Conservation (phyloP, 1,139 yeast genomes). For the Yamadazyma taylorii region DNA sequence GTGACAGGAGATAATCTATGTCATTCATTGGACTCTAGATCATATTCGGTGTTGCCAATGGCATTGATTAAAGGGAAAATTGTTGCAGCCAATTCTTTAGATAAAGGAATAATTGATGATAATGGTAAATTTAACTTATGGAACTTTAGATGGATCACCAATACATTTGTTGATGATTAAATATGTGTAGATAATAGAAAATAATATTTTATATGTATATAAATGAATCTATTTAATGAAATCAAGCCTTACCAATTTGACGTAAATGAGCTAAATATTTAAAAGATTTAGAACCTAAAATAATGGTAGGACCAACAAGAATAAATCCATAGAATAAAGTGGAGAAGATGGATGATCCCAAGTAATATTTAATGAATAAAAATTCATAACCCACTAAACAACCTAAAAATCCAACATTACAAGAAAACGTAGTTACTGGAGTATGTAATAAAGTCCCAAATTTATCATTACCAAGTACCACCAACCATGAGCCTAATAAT, state of each 20-base stretch:
- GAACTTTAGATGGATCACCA: slow-evolving; percentile 56
- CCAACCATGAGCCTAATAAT: slow-evolving; percentile 50
- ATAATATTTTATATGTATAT: neutral
- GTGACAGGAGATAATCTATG: slow-evolving; percentile 91
- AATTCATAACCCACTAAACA: slow-evolving; percentile 61
- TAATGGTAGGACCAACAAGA: slow-evolving; percentile 56
- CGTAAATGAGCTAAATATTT: slow-evolving; percentile 35
- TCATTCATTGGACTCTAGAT: slow-evolving; percentile 87
- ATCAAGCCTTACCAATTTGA: slow-evolving; percentile 27
- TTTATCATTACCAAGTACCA: slow-evolving; percentile 47
- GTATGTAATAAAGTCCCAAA: slow-evolving; percentile 30
- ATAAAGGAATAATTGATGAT: slow-evolving; percentile 29
- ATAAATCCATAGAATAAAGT: slow-evolving; percentile 56
- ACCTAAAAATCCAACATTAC: slow-evolving; percentile 50
- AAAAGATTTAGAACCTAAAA: slow-evolving; percentile 67
- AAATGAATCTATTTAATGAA: slow-evolving; percentile 1
- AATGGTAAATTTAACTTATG: slow-evolving; percentile 40
- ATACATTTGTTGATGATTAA: slow-evolving; percentile 31
- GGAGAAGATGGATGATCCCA: slow-evolving; percentile 69
- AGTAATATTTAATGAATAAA: slow-evolving; percentile 65
- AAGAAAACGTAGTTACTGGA: slow-evolving; percentile 26
- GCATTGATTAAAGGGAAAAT: slow-evolving; percentile 86
- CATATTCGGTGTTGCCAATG: slow-evolving; percentile 86
- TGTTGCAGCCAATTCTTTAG: slow-evolving; percentile 59
- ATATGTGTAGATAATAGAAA: neutral